Evolutionary conservation across 2,329 filamentous ascomycete species (phyloP).

Genomic region (Exophiala alcalophila): DNA sequence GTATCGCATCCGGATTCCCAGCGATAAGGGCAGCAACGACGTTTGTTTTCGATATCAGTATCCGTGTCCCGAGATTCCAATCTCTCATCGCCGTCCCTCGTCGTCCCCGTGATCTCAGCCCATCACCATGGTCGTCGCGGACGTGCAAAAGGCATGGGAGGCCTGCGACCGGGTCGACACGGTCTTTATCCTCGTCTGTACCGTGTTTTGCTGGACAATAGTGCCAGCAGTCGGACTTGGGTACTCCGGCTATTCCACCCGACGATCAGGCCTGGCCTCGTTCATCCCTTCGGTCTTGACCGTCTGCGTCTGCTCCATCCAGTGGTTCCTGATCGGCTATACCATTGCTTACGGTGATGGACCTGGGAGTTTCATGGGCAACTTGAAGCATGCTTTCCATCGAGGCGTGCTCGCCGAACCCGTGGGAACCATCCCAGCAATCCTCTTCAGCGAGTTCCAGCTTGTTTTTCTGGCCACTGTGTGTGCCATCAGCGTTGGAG

Average conservation of each 20-base stretch:
- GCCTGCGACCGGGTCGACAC: conserved; percentile 54
- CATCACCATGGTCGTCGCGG: conserved; percentile 32
- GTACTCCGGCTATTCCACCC: conserved; percentile 51
- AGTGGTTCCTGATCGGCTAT: conserved; percentile 53
- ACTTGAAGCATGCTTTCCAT: conserved; percentile 48
- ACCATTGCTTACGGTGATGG: conserved; percentile 50
- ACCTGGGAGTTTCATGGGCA: conserved; percentile 43
- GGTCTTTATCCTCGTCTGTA: conserved; percentile 51
- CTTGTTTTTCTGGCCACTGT: conserved; percentile 47
- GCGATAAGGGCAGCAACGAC: too few species aligned
- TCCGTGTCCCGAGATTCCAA: conserved; percentile 11
- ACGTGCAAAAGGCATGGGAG: conserved; percentile 48
- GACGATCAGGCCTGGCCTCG: conserved; percentile 48
- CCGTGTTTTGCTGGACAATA: conserved; percentile 53
- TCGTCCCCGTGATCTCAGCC: background rate
- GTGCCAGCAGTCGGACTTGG: conserved; percentile 52
- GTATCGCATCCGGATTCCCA: too few species aligned
- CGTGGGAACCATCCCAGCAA: conserved; percentile 50
- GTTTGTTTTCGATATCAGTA: too few species aligned
- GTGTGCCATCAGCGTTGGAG: conserved; percentile 51
- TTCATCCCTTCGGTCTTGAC: conserved; percentile 49
- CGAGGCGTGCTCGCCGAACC: conserved; percentile 47
- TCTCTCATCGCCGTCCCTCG: background rate
- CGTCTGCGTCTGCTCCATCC: conserved; percentile 49
- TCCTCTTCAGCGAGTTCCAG: conserved; percentile 53